Evolutionary conservation across 1,139 yeast species (phyloP).

Genomic region (Pichia sp.): DNA sequence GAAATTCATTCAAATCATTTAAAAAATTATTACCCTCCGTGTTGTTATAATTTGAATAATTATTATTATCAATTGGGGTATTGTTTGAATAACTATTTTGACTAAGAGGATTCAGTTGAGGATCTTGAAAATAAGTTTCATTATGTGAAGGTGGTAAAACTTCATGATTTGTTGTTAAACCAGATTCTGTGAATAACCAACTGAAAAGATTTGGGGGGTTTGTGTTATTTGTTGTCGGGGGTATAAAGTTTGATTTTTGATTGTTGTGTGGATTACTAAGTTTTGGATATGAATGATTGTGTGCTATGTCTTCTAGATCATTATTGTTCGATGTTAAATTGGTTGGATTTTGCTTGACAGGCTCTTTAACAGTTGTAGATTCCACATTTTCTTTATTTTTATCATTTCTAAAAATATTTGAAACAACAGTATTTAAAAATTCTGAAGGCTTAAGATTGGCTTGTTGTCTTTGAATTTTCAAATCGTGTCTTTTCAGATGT

Average conservation of each 20-base stretch:
- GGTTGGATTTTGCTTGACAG: slow-evolving; percentile 3
- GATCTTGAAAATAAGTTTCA: slow-evolving; percentile 3
- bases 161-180: neutral
- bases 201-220: slow-evolving; percentile 18
- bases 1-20: slow-evolving; percentile 21
- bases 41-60: neutral
- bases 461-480: slow-evolving; percentile 13
- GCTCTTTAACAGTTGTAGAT: neutral
- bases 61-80: neutral
- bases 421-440: slow-evolving; percentile 11
- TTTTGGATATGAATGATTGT: neutral
- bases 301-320: neutral
- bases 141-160: neutral
- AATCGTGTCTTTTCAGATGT: slow-evolving; percentile 47
- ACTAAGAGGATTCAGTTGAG: neutral
- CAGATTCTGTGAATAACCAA: slow-evolving; percentile 25
- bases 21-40: neutral
- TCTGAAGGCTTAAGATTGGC: slow-evolving; percentile 2
- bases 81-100: neutral
- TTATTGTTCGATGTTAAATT: neutral
- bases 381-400: neutral
- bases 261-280: neutral
- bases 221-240: neutral
- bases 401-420: neutral
- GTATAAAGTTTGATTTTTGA: neutral